A percentile compares a stretch with the other conserved stretches of the same genome.
phyloP scores from a whole-genome alignment of 352 stramenopile genomes.

The Pythium folliculosum region DNA sequence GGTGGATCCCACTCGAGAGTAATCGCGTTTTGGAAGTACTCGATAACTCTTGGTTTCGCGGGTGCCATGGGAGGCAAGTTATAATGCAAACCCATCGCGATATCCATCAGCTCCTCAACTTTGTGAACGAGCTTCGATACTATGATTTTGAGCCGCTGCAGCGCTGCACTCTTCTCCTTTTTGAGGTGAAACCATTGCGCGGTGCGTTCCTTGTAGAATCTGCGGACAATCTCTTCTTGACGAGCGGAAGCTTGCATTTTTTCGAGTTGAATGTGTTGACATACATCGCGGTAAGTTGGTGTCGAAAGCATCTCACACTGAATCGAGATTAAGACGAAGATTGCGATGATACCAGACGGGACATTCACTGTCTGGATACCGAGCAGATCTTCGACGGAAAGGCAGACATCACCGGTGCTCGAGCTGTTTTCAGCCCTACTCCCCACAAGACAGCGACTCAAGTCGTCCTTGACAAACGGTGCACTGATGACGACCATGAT shows the following conservation, averaged over 20 bases:
- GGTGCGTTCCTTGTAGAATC: slow-evolving; percentile 67
- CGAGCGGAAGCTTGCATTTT: slow-evolving; percentile 46
- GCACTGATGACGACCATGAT: slow-evolving; percentile 72
- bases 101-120: slow-evolving; percentile 89
- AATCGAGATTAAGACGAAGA: slow-evolving; percentile 85
- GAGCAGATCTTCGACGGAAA: slow-evolving; percentile 71
- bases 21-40: slow-evolving; percentile 72
- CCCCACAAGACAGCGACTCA: slow-evolving; percentile 56
- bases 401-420: slow-evolving; percentile 39
- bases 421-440: slow-evolving; percentile 16
- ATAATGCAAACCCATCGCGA: slow-evolving; percentile 81
- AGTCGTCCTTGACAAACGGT: slow-evolving; percentile 53
- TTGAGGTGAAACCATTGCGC: slow-evolving; percentile 80
- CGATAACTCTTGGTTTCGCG: slow-evolving; percentile 49
- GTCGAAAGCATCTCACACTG: slow-evolving; percentile 76
- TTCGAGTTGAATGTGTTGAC: slow-evolving; percentile 49
- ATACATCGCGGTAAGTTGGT: slow-evolving; percentile 61
- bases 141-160: slow-evolving; percentile 86
- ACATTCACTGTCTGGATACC: slow-evolving; percentile 56
- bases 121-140: slow-evolving; percentile 89
- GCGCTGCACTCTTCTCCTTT: slow-evolving; percentile 79
- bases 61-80: slow-evolving; percentile 83
- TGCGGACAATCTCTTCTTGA: slow-evolving; percentile 62
- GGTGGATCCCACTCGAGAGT: slow-evolving; percentile 76
- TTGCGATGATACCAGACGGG: slow-evolving; percentile 68